A percentile compares a stretch with the other conserved stretches of the same genome.
Evolutionary conservation across 2,329 filamentous ascomycete genomes (phyloP).

Genomic region (Penicillium sp.): DNA sequence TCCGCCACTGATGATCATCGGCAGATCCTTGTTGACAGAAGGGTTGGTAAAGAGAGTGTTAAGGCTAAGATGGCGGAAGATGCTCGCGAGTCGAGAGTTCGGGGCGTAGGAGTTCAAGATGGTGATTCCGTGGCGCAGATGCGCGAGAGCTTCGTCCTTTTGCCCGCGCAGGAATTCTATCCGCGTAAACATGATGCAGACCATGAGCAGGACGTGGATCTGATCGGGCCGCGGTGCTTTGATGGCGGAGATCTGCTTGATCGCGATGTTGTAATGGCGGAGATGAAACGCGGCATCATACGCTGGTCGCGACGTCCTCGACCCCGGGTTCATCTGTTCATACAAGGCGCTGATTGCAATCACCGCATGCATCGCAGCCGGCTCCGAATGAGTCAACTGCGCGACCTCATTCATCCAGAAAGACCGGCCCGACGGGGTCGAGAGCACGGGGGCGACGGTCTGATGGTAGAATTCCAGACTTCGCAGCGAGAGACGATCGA

Average conservation of each 20-base stretch:
- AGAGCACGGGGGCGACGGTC: slow-evolving; percentile 4
- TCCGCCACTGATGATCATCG: neutral
- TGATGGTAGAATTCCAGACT: slow-evolving; percentile 9
- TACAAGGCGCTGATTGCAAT: slow-evolving; percentile 5
- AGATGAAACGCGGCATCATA: slow-evolving; percentile 1
- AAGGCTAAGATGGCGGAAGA: slow-evolving; percentile 6
- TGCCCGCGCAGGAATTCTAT: slow-evolving; percentile 4
- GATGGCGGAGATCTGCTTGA: slow-evolving; percentile 2
- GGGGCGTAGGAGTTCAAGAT: slow-evolving; percentile 3
- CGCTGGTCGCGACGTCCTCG: neutral
- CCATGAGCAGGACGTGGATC: slow-evolving; percentile 3
- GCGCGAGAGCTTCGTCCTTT: slow-evolving; percentile 3
- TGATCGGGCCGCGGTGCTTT: slow-evolving; percentile 2
- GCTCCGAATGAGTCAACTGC: slow-evolving; percentile 2
- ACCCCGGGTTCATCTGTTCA: slow-evolving; percentile 1
- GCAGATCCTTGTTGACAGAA: too few species aligned
- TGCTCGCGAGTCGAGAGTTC: neutral
- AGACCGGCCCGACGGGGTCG: slow-evolving; percentile 1
- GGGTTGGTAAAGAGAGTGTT: slow-evolving; percentile 2
- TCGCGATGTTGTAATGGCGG: slow-evolving; percentile 6
- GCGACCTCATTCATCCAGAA: slow-evolving; percentile 7
- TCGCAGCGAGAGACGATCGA: neutral
- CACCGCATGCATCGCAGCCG: slow-evolving; percentile 4
- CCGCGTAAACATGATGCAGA: slow-evolving; percentile 5
- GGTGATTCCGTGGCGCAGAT: slow-evolving; percentile 3